Evolutionary conservation across 1,284 basidiomycete species (phyloP).

Genomic region (Papiliotrema nemorosa): DNA sequence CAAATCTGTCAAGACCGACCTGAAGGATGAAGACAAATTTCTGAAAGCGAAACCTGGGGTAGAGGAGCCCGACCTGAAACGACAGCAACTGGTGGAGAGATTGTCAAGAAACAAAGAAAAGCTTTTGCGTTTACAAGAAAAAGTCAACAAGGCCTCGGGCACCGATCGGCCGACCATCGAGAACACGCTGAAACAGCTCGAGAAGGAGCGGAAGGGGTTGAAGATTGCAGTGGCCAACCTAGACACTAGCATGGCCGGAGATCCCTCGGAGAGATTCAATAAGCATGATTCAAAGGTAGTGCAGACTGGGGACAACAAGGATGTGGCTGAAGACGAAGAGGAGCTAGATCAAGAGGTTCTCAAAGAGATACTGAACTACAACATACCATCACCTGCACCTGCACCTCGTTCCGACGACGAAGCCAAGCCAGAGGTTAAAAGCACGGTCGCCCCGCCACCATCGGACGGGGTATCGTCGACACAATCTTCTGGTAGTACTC

Average conservation of each 20-base stretch:
- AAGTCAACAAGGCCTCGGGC: neutral
- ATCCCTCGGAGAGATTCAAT: neutral
- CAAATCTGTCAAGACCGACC: too few relatives aligned
- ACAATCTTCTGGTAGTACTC: too few relatives aligned
- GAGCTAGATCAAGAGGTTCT: conserved; percentile 5
- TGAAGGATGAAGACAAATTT: neutral
- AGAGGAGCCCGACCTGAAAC: neutral
- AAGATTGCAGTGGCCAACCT: neutral
- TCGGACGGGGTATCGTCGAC: too few relatives aligned
- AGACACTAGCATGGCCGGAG: too few relatives aligned
- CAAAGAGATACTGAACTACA: neutral
- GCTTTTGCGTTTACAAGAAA: neutral
- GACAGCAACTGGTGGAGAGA: neutral
- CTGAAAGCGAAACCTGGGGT: neutral
- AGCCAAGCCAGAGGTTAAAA: too few relatives aligned
- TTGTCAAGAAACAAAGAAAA: neutral
- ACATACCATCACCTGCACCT: neutral
- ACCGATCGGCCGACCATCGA: neutral
- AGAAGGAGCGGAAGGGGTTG: neutral
- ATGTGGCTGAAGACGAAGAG: neutral
- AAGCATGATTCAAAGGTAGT: neutral
- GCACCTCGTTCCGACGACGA: too few relatives aligned
- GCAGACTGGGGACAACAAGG: neutral
- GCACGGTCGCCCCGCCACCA: too few relatives aligned
- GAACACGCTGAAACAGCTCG: neutral